These are phyloP conservation scores for Elongisporangium senticosum DNA, from an alignment of 352 stramenopile species.

Conservation along the genomic window DNA sequence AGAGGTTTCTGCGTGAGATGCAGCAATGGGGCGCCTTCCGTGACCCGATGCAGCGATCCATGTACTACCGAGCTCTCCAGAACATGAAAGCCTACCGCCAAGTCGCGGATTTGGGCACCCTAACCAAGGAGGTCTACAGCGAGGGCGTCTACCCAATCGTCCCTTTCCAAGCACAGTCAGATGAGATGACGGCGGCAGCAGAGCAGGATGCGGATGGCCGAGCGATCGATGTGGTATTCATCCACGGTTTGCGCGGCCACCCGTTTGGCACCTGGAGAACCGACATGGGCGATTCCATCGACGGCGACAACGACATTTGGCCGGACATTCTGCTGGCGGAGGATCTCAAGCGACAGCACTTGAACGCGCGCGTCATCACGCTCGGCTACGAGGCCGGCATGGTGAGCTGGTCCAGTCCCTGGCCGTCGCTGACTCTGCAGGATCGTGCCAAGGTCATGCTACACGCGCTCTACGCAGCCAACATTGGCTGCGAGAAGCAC, in stretches of 20 bases:
- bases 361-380: conserved; percentile 60
- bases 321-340: conserved; percentile 59
- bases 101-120: conserved; percentile 21
- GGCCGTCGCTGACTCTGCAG: conserved; percentile 75
- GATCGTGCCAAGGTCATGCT: conserved; percentile 73
- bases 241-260: conserved; percentile 79
- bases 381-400: conserved; percentile 79
- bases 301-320: conserved; percentile 65
- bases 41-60: conserved; percentile 72
- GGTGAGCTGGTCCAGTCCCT: conserved; percentile 82
- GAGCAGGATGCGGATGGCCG: conserved; percentile 3
- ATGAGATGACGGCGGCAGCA: neutral
- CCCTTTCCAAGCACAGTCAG: conserved; percentile 10
- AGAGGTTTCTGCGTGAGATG: conserved; percentile 33
- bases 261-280: conserved; percentile 80
- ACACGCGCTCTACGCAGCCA: conserved; percentile 54
- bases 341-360: conserved; percentile 36
- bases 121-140: conserved; percentile 49
- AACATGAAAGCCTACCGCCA: conserved; percentile 64
- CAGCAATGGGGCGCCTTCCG: conserved; percentile 28
- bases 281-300: conserved; percentile 54
- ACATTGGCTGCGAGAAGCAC: conserved; percentile 35
- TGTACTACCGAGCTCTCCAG: conserved; percentile 59
- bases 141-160: conserved; percentile 81
- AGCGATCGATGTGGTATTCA: conserved; percentile 70